These are phyloP conservation scores for Sapria himalayana DNA, from an alignment of 345 rosid species.

Conservation along the genomic window DNA sequence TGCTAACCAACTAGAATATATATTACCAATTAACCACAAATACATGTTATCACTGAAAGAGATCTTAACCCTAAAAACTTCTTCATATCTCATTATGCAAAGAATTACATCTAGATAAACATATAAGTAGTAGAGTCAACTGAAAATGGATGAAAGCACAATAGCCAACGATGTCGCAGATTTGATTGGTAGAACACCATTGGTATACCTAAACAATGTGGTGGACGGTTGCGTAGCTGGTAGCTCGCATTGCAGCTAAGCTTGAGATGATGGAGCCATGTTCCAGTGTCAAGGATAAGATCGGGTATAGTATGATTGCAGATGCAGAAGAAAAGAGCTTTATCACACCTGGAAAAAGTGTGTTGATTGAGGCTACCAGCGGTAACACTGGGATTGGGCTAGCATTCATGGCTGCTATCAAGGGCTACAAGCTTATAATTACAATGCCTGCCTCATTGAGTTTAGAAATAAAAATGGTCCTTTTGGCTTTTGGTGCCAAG, in stretches of 20 bases:
- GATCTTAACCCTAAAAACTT: no score
- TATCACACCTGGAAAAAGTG: constrained; percentile 69
- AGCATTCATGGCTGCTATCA: constrained; percentile 85
- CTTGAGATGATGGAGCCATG: constrained; percentile 72
- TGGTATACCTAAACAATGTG: constrained; percentile 55
- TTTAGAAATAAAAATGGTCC: constrained; percentile 76
- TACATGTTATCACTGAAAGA: no score
- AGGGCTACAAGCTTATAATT: constrained; percentile 59
- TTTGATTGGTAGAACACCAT: constrained; percentile 75
- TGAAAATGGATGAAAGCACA: constrained; percentile 16
- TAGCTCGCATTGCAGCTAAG: constrained; percentile 67
- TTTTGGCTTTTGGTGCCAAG: constrained; percentile 80
- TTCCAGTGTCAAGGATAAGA: constrained; percentile 77
- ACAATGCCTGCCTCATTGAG: constrained; percentile 95
- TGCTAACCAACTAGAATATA: no score
- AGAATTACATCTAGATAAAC: no score
- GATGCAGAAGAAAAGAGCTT: constrained; percentile 72
- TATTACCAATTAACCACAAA: no score
- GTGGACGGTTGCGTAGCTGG: constrained; percentile 58
- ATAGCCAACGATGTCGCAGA: constrained; percentile 52
- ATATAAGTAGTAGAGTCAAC: no score
- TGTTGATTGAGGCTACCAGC: constrained; percentile 83
- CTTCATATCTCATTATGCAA: no score
- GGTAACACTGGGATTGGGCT: constrained; percentile 90
- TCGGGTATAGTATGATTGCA: constrained; percentile 73